phyloP scores from a whole-genome alignment of 2,329 filamentous ascomycete genomes.

The Eutypella sp. region DNA sequence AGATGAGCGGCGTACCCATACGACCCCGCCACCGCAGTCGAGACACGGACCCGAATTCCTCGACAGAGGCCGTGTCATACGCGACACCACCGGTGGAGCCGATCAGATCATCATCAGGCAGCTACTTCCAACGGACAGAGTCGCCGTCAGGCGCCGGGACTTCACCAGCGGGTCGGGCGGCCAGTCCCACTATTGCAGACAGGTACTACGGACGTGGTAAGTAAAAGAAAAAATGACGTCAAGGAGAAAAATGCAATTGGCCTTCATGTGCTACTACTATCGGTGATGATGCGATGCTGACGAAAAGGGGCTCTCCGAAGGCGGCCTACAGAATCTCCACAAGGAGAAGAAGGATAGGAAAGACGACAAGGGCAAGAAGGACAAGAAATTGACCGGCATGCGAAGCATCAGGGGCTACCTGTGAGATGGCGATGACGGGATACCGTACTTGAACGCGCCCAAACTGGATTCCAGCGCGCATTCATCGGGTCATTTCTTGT shows the following conservation, averaged over 20 bases:
- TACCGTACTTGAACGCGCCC: neutral
- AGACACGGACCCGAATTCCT: constrained; percentile 39
- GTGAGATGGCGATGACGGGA: constrained; percentile 6
- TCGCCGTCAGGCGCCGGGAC: constrained; percentile 33
- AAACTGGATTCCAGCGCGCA: neutral
- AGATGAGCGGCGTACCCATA: constrained; percentile 9
- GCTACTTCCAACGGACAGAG: constrained; percentile 28
- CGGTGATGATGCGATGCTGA: too few species aligned
- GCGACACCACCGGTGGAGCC: constrained; percentile 38
- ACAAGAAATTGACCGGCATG: constrained; percentile 33
- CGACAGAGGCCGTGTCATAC: constrained; percentile 35
- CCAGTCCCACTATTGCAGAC: constrained; percentile 27
- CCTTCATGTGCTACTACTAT: too few species aligned
- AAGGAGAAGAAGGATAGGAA: constrained; percentile 45
- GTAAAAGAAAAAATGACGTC: too few species aligned
- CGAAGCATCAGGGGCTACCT: constrained; percentile 34
- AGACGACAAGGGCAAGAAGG: constrained; percentile 39
- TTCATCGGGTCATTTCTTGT: too few species aligned
- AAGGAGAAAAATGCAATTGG: too few species aligned
- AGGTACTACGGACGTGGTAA: constrained; percentile 44
- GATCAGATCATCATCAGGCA: constrained; percentile 24
- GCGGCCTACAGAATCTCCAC: constrained; percentile 43
- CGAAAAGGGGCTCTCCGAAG: constrained; percentile 19
- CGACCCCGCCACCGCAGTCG: constrained; percentile 34
- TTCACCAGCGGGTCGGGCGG: constrained; percentile 11